Percentiles rank a stretch among this genome's conserved stretches.
Conservation (phyloP, 139 green algal genomes). For the Medakamo hakoo region DNA sequence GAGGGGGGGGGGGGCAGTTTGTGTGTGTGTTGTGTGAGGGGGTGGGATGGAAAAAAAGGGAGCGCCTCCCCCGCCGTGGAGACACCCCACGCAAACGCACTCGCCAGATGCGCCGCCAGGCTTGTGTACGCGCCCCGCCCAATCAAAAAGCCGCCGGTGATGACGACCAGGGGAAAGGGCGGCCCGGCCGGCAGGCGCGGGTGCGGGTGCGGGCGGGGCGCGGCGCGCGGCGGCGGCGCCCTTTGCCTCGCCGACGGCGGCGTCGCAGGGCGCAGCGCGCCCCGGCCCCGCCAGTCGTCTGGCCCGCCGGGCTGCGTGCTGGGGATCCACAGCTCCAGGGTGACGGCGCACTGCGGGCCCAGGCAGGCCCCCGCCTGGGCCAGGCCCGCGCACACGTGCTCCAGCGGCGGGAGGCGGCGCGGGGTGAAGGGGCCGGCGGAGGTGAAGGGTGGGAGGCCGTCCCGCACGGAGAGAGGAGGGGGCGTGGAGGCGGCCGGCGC, state of each 20-base stretch:
- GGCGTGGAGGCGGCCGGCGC: no score
- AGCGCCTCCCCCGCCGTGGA: no score
- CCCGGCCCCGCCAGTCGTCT: no score
- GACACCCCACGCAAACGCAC: no score
- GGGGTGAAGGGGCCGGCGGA: slow-evolving; percentile 4
- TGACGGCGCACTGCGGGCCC: background rate
- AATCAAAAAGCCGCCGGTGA: slow-evolving; percentile 22
- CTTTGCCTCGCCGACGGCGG: no score
- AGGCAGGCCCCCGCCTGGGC: slow-evolving; percentile 11
- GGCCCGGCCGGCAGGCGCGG: background rate
- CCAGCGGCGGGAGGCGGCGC: slow-evolving; percentile 3
- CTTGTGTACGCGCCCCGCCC: background rate
- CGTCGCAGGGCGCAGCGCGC: no score
- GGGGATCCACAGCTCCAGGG: slow-evolving; percentile 4
- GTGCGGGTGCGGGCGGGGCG: background rate
- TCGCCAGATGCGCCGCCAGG: background rate
- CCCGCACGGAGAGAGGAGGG: no score
- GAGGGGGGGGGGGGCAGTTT: no score
- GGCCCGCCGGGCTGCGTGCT: no score
- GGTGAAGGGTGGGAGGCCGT: slow-evolving; percentile 4
- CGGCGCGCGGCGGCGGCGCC: no score
- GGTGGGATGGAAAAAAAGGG: no score
- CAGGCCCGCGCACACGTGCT: slow-evolving; percentile 6
- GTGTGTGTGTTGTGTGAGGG: no score
- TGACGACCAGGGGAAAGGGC: slow-evolving; percentile 20